Percentiles rank a stretch among this genome's conserved stretches.
Conservation (phyloP, 2,329 filamentous ascomycete species). For the Fusarium miscanthi region DNA sequence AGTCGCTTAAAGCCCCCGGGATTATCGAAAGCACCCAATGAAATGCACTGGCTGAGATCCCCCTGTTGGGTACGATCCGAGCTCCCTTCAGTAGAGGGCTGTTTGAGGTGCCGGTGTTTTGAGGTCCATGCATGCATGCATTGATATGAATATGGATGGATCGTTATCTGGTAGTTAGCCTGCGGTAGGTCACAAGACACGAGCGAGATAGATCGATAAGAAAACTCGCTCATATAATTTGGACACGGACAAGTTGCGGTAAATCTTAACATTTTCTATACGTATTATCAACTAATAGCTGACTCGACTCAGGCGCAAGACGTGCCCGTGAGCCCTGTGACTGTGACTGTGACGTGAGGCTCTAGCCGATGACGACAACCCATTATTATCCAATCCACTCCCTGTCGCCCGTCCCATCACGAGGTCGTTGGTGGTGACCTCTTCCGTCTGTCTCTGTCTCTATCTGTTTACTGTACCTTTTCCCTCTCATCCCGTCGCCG, state of each 20-base stretch:
- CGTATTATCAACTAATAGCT: not conserved
- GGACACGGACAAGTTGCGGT: slow-evolving; percentile 4
- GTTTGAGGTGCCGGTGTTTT: slow-evolving; percentile 19
- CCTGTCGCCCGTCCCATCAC: slow-evolving; percentile 43
- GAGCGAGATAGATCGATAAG: not conserved
- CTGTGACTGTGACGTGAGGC: slow-evolving; percentile 40
- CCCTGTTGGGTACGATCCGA: slow-evolving; percentile 28
- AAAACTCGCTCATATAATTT: not conserved
- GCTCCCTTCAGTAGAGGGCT: not conserved
- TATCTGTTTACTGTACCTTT: not conserved
- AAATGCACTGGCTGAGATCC: slow-evolving; percentile 18
- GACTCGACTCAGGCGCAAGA: slow-evolving; percentile 18
- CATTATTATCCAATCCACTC: slow-evolving; percentile 34
- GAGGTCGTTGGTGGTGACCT: slow-evolving; percentile 40
- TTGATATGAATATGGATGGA: slow-evolving; percentile 7
- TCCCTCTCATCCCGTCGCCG: not conserved
- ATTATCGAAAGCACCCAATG: slow-evolving; percentile 18
- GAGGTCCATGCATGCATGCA: slow-evolving; percentile 4
- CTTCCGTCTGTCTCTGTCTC: not conserved
- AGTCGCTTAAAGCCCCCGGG: slow-evolving; percentile 17
- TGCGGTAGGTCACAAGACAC: slow-evolving; percentile 14
- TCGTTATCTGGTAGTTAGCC: slow-evolving; percentile 16
- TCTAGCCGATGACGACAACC: slow-evolving; percentile 46
- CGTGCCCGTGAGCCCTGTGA: slow-evolving; percentile 13
- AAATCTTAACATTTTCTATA: not conserved